These are phyloP conservation scores for Symbiodinium natans DNA, from an alignment of 73 alveolate species.

Conservation along the genomic window DNA sequence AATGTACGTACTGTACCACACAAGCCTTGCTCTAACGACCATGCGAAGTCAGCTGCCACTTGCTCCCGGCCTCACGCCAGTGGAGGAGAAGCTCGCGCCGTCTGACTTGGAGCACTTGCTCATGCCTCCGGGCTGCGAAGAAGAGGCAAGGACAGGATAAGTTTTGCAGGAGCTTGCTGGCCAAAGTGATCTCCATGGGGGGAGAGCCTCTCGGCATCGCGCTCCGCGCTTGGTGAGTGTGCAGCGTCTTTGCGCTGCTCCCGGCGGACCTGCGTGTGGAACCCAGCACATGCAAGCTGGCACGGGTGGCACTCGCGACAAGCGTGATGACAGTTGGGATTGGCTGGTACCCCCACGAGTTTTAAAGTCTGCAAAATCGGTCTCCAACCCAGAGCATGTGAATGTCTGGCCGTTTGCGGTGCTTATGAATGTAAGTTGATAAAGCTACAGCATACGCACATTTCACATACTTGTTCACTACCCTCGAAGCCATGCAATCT, in stretches of 20 bases:
- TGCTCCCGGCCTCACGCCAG: constrained; percentile 57
- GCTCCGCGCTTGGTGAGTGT: constrained; percentile 12
- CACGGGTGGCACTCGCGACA: background rate
- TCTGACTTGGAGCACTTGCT: constrained; percentile 9
- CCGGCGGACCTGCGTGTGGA: constrained; percentile 26
- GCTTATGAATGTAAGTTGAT: background rate
- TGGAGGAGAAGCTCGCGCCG: constrained; percentile 8
- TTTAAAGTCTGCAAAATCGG: background rate
- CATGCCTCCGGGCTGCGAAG: background rate
- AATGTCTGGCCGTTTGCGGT: background rate
- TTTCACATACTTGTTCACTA: too few relatives aligned
- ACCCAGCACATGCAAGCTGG: background rate
- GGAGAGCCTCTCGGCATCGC: constrained; percentile 9
- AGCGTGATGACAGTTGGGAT: background rate
- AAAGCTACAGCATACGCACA: background rate
- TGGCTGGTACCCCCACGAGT: background rate
- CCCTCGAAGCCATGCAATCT: too few relatives aligned
- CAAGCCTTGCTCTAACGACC: too few relatives aligned
- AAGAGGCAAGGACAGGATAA: background rate
- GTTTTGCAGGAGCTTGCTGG: background rate
- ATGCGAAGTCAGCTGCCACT: too few relatives aligned
- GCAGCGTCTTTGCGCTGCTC: constrained; percentile 54
- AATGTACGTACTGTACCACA: background rate
- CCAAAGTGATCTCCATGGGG: background rate
- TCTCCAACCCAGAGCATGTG: background rate